Evolutionary conservation across 2,329 filamentous ascomycete genomes (phyloP).

Genomic region (Alternaria sp.): DNA sequence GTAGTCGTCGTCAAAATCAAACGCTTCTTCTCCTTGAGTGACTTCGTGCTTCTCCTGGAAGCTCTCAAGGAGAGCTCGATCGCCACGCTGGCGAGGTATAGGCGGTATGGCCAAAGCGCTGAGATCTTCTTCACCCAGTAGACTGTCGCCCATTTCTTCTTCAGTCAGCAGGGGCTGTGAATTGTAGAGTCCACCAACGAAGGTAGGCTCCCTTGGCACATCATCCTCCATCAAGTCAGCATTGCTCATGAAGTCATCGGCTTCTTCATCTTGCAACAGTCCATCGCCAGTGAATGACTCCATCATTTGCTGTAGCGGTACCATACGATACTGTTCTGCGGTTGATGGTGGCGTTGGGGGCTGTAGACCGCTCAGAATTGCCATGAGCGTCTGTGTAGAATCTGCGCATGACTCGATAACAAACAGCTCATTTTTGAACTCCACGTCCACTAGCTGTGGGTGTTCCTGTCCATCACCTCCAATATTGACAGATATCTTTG

Average conservation of each 20-base stretch:
- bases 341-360: conserved; percentile 85
- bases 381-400: conserved; percentile 90
- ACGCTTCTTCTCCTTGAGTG: conserved; percentile 63
- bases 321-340: conserved; percentile 81
- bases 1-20: conserved; percentile 79
- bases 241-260: conserved; percentile 51
- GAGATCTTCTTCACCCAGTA: conserved; percentile 50
- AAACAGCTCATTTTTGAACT: conserved; percentile 83
- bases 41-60: conserved; percentile 63
- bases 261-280: conserved; percentile 67
- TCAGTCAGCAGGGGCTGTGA: conserved; percentile 49
- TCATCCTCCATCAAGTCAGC: conserved; percentile 51
- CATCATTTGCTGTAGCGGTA: conserved; percentile 86
- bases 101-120: conserved; percentile 44
- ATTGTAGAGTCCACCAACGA: conserved; percentile 64
- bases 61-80: conserved; percentile 54
- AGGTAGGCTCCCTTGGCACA: conserved; percentile 50
- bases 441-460: conserved; percentile 75
- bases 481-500: conserved; percentile 71
- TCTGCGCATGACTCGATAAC: conserved; percentile 96
- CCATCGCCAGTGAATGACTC: conserved; percentile 89
- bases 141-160: conserved; percentile 52
- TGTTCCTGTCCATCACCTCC: conserved; percentile 62
- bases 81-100: conserved; percentile 40
- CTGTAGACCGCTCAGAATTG: conserved; percentile 77